phyloP scores from a whole-genome alignment of 1,284 basidiomycete genomes.

The Vanrija pseudolonga region DNA sequence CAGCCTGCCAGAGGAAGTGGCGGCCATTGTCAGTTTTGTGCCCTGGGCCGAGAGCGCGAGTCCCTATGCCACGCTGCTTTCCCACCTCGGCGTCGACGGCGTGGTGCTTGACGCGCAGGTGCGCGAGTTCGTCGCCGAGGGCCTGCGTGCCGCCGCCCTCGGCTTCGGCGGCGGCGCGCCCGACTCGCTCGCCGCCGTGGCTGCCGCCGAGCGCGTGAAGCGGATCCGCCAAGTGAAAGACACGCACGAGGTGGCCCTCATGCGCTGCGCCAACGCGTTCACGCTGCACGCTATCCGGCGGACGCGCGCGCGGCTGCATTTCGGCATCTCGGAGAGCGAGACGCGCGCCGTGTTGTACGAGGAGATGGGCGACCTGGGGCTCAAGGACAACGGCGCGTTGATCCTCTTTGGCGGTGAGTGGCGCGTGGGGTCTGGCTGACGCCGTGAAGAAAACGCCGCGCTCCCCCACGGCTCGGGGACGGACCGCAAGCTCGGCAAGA shows the following conservation, averaged over 20 bases:
- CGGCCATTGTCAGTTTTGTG: constrained; percentile 54
- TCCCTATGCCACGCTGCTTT: constrained; percentile 61
- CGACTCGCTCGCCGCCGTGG: constrained; percentile 35
- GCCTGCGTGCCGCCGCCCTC: constrained; percentile 36
- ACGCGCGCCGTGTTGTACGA: constrained; percentile 58
- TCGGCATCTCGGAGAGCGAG: constrained; percentile 73
- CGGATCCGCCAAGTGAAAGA: constrained; percentile 71
- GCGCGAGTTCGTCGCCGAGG: constrained; percentile 54
- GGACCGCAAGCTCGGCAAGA: constrained; percentile 57
- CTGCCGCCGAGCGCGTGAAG: constrained; percentile 54
- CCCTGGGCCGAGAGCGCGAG: constrained; percentile 70
- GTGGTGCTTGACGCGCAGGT: constrained; percentile 62
- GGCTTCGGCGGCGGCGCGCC: constrained; percentile 20
- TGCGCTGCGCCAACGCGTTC: constrained; percentile 76
- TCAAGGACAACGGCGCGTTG: constrained; percentile 59
- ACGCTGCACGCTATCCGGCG: constrained; percentile 69
- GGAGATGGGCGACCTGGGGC: constrained; percentile 59
- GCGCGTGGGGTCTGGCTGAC: not conserved
- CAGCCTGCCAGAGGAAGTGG: constrained; percentile 53
- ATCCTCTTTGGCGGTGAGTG: constrained; percentile 71
- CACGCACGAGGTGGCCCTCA: constrained; percentile 62
- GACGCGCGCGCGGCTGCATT: constrained; percentile 59
- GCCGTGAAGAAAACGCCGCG: constrained; percentile 67
- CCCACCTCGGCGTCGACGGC: constrained; percentile 47
- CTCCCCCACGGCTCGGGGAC: constrained; percentile 76